A percentile compares a stretch with the other conserved stretches of the same genome.
Evolutionary conservation across 2,329 filamentous ascomycete species (phyloP).

Genomic region (Colletotrichum australisinense): DNA sequence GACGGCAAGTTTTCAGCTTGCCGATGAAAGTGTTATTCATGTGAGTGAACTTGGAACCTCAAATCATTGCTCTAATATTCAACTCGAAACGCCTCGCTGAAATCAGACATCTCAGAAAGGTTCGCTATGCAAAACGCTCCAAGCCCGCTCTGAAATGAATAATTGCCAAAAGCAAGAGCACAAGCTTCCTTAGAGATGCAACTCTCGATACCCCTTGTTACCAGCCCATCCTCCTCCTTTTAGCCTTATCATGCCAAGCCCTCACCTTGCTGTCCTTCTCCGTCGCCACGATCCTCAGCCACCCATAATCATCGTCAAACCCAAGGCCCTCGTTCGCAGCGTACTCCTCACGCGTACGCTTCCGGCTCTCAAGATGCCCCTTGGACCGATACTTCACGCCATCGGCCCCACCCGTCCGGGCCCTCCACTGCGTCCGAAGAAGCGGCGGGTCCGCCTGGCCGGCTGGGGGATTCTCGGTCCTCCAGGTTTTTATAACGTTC

Average conservation of each 20-base stretch:
- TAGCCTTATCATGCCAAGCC: not conserved
- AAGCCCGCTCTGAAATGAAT: not conserved
- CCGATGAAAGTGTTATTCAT: not conserved
- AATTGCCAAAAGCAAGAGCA: not conserved
- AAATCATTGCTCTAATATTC: too few species aligned
- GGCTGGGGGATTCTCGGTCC: not conserved
- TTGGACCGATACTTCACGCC: not conserved
- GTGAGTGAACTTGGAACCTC: too few species aligned
- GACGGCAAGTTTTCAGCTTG: not conserved
- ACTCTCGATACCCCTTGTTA: not conserved
- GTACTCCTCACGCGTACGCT: not conserved
- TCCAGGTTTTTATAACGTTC: not conserved
- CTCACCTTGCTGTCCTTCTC: not conserved
- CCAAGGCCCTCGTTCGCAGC: not conserved
- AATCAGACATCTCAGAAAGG: not conserved
- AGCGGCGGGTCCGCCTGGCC: not conserved
- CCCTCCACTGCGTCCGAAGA: not conserved
- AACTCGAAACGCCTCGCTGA: not conserved
- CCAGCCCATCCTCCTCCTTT: not conserved
- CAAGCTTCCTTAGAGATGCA: not conserved
- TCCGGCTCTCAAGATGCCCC: not conserved
- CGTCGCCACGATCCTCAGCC: not conserved
- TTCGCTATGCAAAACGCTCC: not conserved
- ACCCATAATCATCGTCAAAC: not conserved
- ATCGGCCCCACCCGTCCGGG: not conserved